Evolutionary conservation across 345 rosid species (phyloP).

Genomic region (Lenwebbia sp.): DNA sequence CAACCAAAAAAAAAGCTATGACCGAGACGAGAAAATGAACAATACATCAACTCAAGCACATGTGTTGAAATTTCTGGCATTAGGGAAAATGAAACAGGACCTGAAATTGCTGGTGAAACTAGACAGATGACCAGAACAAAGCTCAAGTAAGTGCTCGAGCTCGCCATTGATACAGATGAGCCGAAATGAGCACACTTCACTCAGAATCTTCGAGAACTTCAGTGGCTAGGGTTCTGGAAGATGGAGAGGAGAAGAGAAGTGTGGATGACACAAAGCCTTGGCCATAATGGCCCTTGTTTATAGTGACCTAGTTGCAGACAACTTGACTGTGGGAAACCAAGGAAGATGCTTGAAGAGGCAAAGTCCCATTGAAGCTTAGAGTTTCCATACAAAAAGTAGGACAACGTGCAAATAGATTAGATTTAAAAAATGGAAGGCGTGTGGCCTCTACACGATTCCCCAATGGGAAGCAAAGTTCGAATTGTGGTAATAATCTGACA

Average conservation of each 20-base stretch:
- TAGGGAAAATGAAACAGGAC: no score
- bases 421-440: not conserved
- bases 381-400: not conserved
- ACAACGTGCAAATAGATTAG: not conserved
- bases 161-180: not conserved
- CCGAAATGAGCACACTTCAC: not conserved
- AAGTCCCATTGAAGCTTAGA: not conserved
- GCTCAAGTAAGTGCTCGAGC: not conserved
- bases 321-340: not conserved
- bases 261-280: not conserved
- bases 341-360: not conserved
- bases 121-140: not conserved
- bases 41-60: no score
- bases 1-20: no score
- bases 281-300: not conserved
- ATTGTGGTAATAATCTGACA: not conserved
- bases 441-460: not conserved
- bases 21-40: no score
- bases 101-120: not conserved
- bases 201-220: not conserved
- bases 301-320: not conserved
- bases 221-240: not conserved
- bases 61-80: not conserved
- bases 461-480: not conserved
- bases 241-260: not conserved